phyloP scores from a whole-genome alignment of 768 basidiomycete genomes.

The Russula lepida region DNA sequence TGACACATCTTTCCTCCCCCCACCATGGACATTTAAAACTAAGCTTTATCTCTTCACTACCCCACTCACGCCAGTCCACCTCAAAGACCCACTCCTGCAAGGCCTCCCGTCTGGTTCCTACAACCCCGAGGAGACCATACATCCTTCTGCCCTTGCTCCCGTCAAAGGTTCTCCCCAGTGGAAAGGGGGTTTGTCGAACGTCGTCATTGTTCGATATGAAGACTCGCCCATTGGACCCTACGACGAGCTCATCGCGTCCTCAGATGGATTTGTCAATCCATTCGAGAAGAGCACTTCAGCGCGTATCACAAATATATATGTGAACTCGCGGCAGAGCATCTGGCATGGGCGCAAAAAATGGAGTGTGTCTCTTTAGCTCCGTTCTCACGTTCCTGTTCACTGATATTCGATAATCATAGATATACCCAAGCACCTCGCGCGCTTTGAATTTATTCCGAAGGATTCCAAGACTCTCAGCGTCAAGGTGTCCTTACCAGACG shows the following conservation, averaged over 20 bases:
- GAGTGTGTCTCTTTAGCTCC: not conserved
- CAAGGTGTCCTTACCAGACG: not conserved
- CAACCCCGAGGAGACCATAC: constrained; percentile 6
- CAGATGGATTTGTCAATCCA: not conserved
- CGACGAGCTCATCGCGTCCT: constrained; percentile 11
- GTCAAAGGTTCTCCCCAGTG: not conserved
- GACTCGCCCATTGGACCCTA: constrained; percentile 16
- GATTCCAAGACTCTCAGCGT: not conserved
- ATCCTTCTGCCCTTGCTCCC: constrained; percentile 12
- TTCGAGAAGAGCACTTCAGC: not conserved
- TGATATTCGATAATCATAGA: not conserved
- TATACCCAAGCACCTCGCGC: constrained; percentile 13
- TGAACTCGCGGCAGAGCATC: not conserved
- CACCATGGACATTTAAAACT: constrained; percentile 12
- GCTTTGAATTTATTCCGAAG: constrained; percentile 3
- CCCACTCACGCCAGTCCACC: not conserved
- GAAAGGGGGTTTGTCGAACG: not conserved
- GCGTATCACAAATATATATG: constrained; percentile 17
- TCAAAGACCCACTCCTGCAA: constrained; percentile 6
- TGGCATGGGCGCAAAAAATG: constrained; percentile 15
- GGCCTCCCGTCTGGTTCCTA: constrained; percentile 16
- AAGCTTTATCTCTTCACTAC: constrained; percentile 6
- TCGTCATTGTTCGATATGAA: constrained; percentile 7
- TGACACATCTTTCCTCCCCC: not conserved
- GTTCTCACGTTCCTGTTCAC: too few relatives aligned